Evolutionary conservation across 805 yeast species (phyloP), one percentile per base, ranked within the genome.

Genomic region (Schizosaccharomyces lindneri): DNA sequence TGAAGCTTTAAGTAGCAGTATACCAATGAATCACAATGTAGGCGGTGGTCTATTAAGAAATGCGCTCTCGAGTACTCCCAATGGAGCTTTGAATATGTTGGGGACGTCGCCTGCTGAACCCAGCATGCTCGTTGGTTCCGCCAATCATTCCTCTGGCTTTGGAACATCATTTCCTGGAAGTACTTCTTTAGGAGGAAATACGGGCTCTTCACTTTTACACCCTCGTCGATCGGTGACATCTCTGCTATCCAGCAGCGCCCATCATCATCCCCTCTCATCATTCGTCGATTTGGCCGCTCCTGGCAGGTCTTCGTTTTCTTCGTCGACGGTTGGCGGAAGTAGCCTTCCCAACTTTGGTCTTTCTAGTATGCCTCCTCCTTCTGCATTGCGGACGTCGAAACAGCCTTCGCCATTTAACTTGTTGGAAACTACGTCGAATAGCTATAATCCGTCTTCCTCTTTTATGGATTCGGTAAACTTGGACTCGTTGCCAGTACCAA

Each of bases 81-180:
- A n/a, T 46, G 51, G 27, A 46, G 51, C 27, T 29, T 55, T 41
- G 21, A 55, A 55, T 32, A 9, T 3, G 24, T 17, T 55, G 6
- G 59, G 59, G 21, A 31, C 59, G n/a, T 31, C 59, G 21, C 59
- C 59, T 32, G 59, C 36, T 55, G 41, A 29, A 17, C 59, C 59
- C 15, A 36, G 41, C 41, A 36, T 13, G 21, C 11, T 46, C 7
- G 51, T 46, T 24, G 51, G 51, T 46, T 46, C 51, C 27, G 27
- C 27, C 11, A 24, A 24, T 46, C 27, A 19, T 46, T n/a, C 27
- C 27, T 46, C 51, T 17, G 27, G 51, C 51, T 19, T 46, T 24
- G 51, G 51, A 15, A 46, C 27, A 9, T 46, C 51, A 27, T 46
- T 46, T 19, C 51, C 51, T 11, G 51, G 51, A 11, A 46, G 27